Base-by-base conservation (phyloP, 179 eudicot species). In the Spergularia azorica region DNA sequence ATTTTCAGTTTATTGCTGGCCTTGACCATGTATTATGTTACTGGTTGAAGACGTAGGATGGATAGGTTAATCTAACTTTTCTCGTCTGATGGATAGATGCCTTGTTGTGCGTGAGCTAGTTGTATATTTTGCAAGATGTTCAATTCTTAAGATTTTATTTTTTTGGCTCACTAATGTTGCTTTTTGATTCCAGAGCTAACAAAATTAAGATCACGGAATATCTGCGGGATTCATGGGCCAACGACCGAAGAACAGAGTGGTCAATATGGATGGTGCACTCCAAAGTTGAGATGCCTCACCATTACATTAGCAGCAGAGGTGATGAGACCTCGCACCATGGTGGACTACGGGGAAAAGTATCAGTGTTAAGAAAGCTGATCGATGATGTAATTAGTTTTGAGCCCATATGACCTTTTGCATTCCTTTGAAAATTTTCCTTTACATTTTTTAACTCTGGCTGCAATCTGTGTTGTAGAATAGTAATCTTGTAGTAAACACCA, bases 261-360 rank as follows among this genome's bases (percentile, higher is more conserved):
- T 96, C 99, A 73, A 96, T 96, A 85, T 96, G 99, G 99, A 96
- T 92, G 96, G 98, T 96, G 61, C 83, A 96, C 79, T 89, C 97
- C 67, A 96, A 91, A 81, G 97, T 90, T 71, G 99, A 94, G 83
- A 91, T 94, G 96, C 98, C 98, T 63, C 96, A 94, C 80, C 98
- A 89, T 69, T 91, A 88, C 77, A 89, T 91, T 66, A 87, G 87
- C 80, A 89, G 97, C 86, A 89, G 84, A 79, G 86, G 87, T 73
- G 90, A 85, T 71, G 94, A 85, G 32, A 66, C 82, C 71, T 85
- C 86, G 75, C 82, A 77, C 77, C 84, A 82, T 76, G 90, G 88
- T 67, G 80, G 85, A 5, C 76, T 75, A 32, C 93, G 85, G 61
- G 91, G 90, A 15, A 90, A 90, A 82, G 86, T 84, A 72, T 78